These are phyloP conservation scores for Acanthamoeba sp. DNA, from an alignment of 208 protist species.

Conservation along the genomic window DNA sequence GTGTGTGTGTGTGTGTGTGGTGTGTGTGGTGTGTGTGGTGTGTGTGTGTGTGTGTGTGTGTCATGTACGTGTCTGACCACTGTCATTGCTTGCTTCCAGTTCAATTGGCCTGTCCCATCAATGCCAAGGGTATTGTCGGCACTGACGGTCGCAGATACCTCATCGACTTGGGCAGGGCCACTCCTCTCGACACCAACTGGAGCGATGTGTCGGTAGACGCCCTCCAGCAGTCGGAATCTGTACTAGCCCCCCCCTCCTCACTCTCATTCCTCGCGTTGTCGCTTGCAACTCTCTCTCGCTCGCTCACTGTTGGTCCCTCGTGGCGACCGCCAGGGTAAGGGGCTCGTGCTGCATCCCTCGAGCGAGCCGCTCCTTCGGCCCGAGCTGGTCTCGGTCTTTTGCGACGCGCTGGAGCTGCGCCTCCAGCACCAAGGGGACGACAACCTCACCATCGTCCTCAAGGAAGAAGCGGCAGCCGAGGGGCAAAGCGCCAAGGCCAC, in stretches of 20 bases:
- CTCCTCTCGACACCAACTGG: constrained; percentile 83
- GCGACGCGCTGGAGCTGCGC: constrained; percentile 32
- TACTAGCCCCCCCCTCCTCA: not conserved
- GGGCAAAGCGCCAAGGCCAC: constrained; percentile 11
- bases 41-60: no score
- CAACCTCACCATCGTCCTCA: constrained; percentile 29
- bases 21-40: no score
- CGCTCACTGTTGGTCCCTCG: not conserved
- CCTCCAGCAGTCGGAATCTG: not conserved
- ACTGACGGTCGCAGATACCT: constrained; percentile 84
- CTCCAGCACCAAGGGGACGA: constrained; percentile 31
- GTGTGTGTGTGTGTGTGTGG: no score
- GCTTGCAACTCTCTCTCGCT: not conserved
- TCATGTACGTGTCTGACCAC: no score
- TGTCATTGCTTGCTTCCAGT: not conserved
- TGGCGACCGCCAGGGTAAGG: not conserved
- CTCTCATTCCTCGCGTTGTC: not conserved
- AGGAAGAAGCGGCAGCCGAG: not conserved
- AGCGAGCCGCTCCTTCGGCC: constrained; percentile 38
- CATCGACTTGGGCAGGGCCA: constrained; percentile 83
- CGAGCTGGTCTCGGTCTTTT: constrained; percentile 39
- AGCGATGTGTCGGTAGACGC: not conserved
- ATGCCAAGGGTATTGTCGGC: constrained; percentile 83
- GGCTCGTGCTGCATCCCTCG: constrained; percentile 13
- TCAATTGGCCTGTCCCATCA: not conserved